Percentiles rank a stretch among this genome's conserved stretches.
Conservation (phyloP, 2,329 filamentous ascomycete species). For the Claviceps paspali region DNA sequence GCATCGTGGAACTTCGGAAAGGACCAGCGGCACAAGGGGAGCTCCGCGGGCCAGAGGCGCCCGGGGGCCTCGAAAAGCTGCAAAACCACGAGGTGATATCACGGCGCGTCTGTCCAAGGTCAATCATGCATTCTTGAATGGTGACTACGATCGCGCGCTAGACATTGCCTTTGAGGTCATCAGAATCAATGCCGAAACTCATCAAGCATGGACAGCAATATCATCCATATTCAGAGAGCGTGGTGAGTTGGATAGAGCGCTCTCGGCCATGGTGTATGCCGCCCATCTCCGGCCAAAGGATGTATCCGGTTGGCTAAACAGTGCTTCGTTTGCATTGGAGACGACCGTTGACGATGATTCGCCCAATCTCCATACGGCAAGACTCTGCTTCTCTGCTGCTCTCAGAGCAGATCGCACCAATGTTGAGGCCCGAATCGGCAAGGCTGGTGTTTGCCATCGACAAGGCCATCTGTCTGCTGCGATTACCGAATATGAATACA, state of each 20-base stretch:
- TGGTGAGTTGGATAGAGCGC: slow-evolving; percentile 38
- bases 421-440: slow-evolving; percentile 41
- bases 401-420: slow-evolving; percentile 42
- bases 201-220: slow-evolving; percentile 48
- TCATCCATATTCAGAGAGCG: slow-evolving; percentile 46
- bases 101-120: slow-evolving; percentile 51
- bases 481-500: slow-evolving; percentile 39
- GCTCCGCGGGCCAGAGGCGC: slow-evolving; percentile 14
- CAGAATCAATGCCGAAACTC: slow-evolving; percentile 51
- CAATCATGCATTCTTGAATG: slow-evolving; percentile 49
- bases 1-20: slow-evolving; percentile 16
- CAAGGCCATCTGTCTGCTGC: slow-evolving; percentile 38
- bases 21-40: slow-evolving; percentile 9
- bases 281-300: slow-evolving; percentile 48
- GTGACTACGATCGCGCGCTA: slow-evolving; percentile 44
- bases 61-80: slow-evolving; percentile 41
- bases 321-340: slow-evolving; percentile 41
- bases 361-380: slow-evolving; percentile 35
- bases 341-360: slow-evolving; percentile 31
- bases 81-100: slow-evolving; percentile 56
- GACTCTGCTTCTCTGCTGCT: slow-evolving; percentile 44
- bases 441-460: slow-evolving; percentile 42
- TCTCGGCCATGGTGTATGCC: slow-evolving; percentile 45
- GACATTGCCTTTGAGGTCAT: slow-evolving; percentile 47
- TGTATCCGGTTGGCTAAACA: slow-evolving; percentile 41